Percentiles rank a stretch among this genome's conserved stretches.
phyloP scores from a whole-genome alignment of 2,329 filamentous ascomycete species.

The Lizonia empirigonia region DNA sequence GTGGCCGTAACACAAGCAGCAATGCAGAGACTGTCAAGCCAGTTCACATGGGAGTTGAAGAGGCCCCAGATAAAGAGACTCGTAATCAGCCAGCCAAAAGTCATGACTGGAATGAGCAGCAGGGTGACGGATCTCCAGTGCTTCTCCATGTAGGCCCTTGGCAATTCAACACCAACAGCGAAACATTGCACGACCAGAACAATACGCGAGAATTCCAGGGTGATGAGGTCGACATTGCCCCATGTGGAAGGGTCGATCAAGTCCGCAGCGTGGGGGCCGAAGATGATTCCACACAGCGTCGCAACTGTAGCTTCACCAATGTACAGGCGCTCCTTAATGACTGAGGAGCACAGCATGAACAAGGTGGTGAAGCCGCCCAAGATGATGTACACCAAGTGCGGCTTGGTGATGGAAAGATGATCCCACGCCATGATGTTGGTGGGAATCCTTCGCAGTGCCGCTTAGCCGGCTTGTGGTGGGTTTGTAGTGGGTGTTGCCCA shows the following conservation, averaged over 20 bases:
- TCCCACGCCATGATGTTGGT: constrained; percentile 71
- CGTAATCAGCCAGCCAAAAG: constrained; percentile 89
- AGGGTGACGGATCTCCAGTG: constrained; percentile 94
- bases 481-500: constrained; percentile 15
- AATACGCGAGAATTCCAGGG: constrained; percentile 86
- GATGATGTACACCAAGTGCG: constrained; percentile 98
- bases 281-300: constrained; percentile 85
- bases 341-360: constrained; percentile 97
- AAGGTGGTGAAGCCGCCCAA: constrained; percentile 95
- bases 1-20: constrained; percentile 96
- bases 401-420: constrained; percentile 84
- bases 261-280: constrained; percentile 82
- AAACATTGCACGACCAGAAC: constrained; percentile 93
- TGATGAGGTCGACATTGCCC: constrained; percentile 85
- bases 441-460: constrained; percentile 11
- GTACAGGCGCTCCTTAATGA: constrained; percentile 98
- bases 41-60: constrained; percentile 72
- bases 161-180: constrained; percentile 87
- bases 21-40: constrained; percentile 86
- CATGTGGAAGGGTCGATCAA: constrained; percentile 76
- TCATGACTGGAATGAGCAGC: constrained; percentile 94
- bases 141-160: constrained; percentile 94
- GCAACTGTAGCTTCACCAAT: constrained; percentile 98
- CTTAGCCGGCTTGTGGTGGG: constrained; percentile 16
- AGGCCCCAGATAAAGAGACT: constrained; percentile 96